Conservation (phyloP, 106 monocot species). For the Dioscorea zingiberensis region DNA sequence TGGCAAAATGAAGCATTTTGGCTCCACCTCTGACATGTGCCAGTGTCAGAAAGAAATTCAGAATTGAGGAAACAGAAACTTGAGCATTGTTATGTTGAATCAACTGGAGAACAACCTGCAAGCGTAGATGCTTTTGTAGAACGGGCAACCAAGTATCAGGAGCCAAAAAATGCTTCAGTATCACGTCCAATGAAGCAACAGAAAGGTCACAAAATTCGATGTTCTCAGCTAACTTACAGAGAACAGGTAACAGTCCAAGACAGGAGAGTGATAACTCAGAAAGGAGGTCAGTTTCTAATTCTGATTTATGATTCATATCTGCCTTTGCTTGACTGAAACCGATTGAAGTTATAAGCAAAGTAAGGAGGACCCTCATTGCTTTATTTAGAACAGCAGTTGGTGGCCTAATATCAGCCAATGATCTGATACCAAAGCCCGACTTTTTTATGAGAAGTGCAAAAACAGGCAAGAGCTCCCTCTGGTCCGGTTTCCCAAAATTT, state of each 20-base stretch:
- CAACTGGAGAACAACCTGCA: conserved; percentile 47
- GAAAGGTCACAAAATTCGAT: conserved; percentile 45
- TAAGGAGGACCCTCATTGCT: conserved; percentile 41
- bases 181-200: conserved; percentile 60
- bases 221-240: conserved; percentile 68
- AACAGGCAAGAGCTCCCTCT: conserved; percentile 22
- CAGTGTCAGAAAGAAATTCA: conserved; percentile 78
- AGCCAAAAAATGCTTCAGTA: conserved; percentile 46
- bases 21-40: conserved; percentile 65
- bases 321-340: conserved; percentile 25
- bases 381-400: conserved; percentile 21
- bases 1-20: conserved; percentile 49
- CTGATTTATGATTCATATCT: conserved; percentile 18
- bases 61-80: conserved; percentile 25
- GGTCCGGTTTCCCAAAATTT: conserved; percentile 7
- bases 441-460: conserved; percentile 45
- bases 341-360: conserved; percentile 43
- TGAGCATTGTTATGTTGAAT: conserved; percentile 28
- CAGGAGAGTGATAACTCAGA: conserved; percentile 41
- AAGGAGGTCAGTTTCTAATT: conserved; percentile 26
- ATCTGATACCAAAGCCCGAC: conserved; percentile 28
- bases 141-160: conserved; percentile 65
- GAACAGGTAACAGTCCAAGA: conserved; percentile 54
- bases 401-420: conserved; percentile 30
- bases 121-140: conserved; percentile 59